phyloP scores from a whole-genome alignment of 768 basidiomycete genomes.

The Tylopilus vinaceipallidus region DNA sequence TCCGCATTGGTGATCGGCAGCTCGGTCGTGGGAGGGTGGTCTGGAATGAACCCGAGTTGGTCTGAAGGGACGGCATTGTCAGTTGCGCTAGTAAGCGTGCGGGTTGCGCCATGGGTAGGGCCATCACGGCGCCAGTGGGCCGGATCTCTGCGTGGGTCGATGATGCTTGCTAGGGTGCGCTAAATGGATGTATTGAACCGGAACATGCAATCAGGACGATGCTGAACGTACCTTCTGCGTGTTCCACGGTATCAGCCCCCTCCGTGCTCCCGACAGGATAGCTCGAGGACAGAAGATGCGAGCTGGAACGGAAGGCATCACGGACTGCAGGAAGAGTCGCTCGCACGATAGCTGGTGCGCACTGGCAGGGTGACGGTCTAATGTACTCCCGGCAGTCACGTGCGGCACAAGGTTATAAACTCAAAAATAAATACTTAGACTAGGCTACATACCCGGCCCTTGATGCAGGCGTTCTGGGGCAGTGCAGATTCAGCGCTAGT shows the following conservation, averaged over 20 bases:
- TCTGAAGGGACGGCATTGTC: constrained; percentile 23
- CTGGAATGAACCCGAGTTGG: constrained; percentile 27
- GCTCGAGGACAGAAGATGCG: no score
- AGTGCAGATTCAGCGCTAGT: no score
- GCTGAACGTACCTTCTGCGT: background rate
- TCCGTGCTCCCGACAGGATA: background rate
- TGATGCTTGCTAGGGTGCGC: background rate
- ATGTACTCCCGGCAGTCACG: no score
- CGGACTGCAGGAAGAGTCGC: no score
- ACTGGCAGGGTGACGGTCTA: no score
- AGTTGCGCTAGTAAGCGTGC: background rate
- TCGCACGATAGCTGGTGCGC: no score
- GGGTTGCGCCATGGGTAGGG: background rate
- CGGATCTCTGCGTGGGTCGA: background rate
- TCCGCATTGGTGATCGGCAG: constrained; percentile 56
- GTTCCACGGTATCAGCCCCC: background rate
- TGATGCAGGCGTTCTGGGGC: no score
- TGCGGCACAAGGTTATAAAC: background rate
- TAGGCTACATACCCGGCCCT: no score
- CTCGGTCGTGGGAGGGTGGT: constrained; percentile 25
- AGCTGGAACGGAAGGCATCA: no score
- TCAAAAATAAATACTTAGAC: no score
- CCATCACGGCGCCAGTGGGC: background rate
- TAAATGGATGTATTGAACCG: background rate
- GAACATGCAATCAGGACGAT: background rate